Percentiles rank a stretch among this genome's conserved stretches.
These are phyloP conservation scores for Mycosphaerelloides madeirae DNA, from an alignment of 2,329 filamentous ascomycete species.

Conservation along the genomic window DNA sequence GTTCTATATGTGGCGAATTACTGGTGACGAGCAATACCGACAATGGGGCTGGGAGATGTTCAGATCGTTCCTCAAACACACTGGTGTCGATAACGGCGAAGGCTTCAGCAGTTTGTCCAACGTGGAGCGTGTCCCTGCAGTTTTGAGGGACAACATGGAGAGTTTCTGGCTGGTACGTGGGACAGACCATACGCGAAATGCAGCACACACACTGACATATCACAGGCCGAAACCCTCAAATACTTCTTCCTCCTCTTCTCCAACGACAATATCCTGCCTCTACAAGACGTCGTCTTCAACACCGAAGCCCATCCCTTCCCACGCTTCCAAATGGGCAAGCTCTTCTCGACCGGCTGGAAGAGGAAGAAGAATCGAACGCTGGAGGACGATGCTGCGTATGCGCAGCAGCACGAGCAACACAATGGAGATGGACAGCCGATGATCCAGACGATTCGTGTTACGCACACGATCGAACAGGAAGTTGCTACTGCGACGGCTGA, in stretches of 20 bases:
- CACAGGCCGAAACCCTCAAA: conserved; percentile 87
- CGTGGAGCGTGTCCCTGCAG: conserved; percentile 66
- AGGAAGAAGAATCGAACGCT: conserved; percentile 49
- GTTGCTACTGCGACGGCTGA: not conserved
- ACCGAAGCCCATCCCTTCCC: conserved; percentile 93
- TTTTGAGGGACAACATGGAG: conserved; percentile 86
- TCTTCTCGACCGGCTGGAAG: conserved; percentile 78
- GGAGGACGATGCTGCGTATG: conserved; percentile 32
- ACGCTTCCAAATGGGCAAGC: conserved; percentile 71
- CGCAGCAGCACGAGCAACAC: conserved; percentile 9
- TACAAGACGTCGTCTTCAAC: conserved; percentile 87
- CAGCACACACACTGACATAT: not conserved
- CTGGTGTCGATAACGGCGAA: conserved; percentile 68
- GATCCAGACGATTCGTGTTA: conserved; percentile 19
- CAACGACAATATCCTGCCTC: conserved; percentile 71
- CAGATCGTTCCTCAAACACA: conserved; percentile 81
- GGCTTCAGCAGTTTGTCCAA: conserved; percentile 79
- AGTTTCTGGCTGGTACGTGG: conserved; percentile 87
- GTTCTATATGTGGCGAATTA: conserved; percentile 99
- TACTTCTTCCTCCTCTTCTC: conserved; percentile 97
- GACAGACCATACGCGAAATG: not conserved
- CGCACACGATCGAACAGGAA: conserved; percentile 16
- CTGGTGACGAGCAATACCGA: conserved; percentile 79
- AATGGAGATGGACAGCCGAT: too few species aligned
- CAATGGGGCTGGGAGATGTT: conserved; percentile 99